Evolutionary conservation across 768 basidiomycete species (phyloP), one percentile per base, ranked within the genome.

Genomic region (Calocybe indica): DNA sequence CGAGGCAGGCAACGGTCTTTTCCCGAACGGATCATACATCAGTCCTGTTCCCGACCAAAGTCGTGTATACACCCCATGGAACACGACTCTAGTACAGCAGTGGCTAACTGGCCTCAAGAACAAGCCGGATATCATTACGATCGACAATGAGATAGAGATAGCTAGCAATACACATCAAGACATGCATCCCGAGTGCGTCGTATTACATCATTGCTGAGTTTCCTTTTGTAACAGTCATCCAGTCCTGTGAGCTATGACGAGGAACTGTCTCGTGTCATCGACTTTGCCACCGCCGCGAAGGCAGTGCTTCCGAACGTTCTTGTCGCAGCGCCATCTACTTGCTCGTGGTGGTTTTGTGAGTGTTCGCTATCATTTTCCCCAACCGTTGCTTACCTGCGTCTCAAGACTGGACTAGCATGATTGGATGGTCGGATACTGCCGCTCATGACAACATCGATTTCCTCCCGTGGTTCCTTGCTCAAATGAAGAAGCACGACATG

Each of bases 131-230:
- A 62, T 78, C 39, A 67, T 77, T 10, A 63, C 73, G 5, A 66
- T 79, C 47, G 78, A 79, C 56, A 79, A 79, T 55, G 78, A 79
- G 58, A 79, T 79, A 11, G 78, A 79, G 56, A 79, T 79, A 45
- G 73, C 78, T 10, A 61, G 62, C 43, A 72, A 55, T 51, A 79
- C 78, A 12, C 78, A 79, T 54, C 73, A 75, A 57, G 78, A 79
- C 51, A 79, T 79, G 75, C 78, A 79, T 55, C 76, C 78, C 1
- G 52, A 50, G 72, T 73, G 58, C 35, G 66, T 55, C 12, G 6
- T 46, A 14, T 13, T 5, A 7, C 15, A 45, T 29, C 15, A 33
- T 45, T 42, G 14, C 43, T 31, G 36, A 36, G 31, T 2, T 28
- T 34, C 8, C 6, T 22, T 5, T 48, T 46, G 22, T 33, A 51